Evolutionary conservation across 2,329 filamentous ascomycete species (phyloP), one percentile per base, ranked within the genome.

Genomic region (Aspergillus versicolor): DNA sequence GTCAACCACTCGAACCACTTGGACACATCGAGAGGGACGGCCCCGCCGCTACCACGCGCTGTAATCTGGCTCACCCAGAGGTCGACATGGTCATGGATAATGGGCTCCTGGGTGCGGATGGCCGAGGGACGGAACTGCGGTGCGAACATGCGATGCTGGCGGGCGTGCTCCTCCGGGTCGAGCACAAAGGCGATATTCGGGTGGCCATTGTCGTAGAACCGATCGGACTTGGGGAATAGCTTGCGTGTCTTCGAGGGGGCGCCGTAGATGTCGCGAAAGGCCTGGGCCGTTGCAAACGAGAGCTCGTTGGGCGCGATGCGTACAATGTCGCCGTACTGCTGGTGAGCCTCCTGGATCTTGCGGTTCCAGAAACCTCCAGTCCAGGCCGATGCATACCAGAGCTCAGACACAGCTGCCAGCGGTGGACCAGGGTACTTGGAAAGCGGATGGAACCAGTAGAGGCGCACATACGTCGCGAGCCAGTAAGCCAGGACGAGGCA

Each of bases 1-100:
- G 53, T 49, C 32, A 50, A 12, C 53, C 53, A 49, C 13, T 55
- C 44, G 38, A 49, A 49, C 53, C 53, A 55, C 55, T 72, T n/a
- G n/a, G 44, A 47, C 3, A 47, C 22, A 21, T 47, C 27, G 44
- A 47, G 27, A 6, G 44, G 44, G 15, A 47, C 27, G 9, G 24
- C n/a, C 3, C 44, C 44, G 17, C 7, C 13, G 30, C 27, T 27
- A 17, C 44, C 44, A 5, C 44, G 44, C n/a, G 24, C 44, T 5
- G 27, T 30, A 15, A 47, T 32, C 44, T 47, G 44, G 27, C 21
- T 5, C 44, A 47, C 44, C 44, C 44, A 47, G 3, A 47, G 30
- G 30, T 47, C 44, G 27, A 47, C 44, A 15, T 47, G 44, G 9
- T 27, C 27, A 17, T 47, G 44, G 9, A 47, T 30, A 9, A 47